A percentile compares a stretch with the other conserved stretches of the same genome.
phyloP scores from a whole-genome alignment of 768 basidiomycete species.

The Multifurca ochricompacta region DNA sequence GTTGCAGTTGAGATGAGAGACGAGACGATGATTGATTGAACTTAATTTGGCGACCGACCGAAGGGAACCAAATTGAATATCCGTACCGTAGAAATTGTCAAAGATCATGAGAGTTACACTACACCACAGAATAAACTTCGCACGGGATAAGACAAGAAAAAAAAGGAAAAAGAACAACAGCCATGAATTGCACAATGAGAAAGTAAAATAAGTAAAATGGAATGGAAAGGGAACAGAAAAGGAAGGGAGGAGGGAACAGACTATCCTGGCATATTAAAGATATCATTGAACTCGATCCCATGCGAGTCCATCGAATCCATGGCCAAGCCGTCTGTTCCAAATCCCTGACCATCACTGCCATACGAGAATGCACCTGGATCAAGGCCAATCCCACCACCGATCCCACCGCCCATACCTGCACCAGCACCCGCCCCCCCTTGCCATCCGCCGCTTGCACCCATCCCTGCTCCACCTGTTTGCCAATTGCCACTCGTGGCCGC shows the following conservation, averaged over 20 bases:
- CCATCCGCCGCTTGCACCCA: conserved; percentile 5
- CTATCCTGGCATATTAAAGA: conserved; percentile 19
- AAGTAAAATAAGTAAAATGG: not conserved
- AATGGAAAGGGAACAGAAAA: not conserved
- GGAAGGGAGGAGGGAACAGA: not conserved
- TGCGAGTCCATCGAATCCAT: conserved; percentile 17
- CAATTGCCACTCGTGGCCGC: conserved; percentile 10
- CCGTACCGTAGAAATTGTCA: conserved; percentile 9
- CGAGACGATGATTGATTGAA: no score
- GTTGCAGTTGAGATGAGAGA: no score
- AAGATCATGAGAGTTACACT: conserved; percentile 16
- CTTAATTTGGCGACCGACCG: no score
- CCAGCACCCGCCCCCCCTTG: not conserved
- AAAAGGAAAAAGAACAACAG: not conserved
- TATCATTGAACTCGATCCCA: conserved; percentile 21
- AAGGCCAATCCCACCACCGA: conserved; percentile 10
- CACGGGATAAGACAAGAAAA: conserved; percentile 1
- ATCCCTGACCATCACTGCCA: conserved; percentile 9
- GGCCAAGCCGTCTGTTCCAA: conserved; percentile 11
- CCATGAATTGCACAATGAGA: not conserved
- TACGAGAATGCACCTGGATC: conserved; percentile 11
- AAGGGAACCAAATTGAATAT: not conserved
- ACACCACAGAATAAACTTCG: conserved; percentile 13
- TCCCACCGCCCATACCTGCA: conserved; percentile 8
- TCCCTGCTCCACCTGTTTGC: conserved; percentile 2